Conservation (phyloP, 2,329 filamentous ascomycete genomes). For the Verticillium longisporum region DNA sequence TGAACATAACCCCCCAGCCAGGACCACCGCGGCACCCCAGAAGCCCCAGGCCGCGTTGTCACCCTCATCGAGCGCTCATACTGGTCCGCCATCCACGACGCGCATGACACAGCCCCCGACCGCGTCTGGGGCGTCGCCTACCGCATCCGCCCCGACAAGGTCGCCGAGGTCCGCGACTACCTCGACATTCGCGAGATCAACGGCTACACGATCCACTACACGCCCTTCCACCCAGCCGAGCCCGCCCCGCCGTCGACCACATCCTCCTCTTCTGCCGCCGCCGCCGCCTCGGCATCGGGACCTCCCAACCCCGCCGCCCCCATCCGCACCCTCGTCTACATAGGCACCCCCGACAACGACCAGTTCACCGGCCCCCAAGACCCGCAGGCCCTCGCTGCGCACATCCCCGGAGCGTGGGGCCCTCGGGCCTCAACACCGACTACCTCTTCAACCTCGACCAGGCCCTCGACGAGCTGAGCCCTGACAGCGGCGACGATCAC, state of each 20-base stretch:
- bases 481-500: constrained; percentile 76
- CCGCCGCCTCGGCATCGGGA: constrained; percentile 22
- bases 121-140: constrained; percentile 91
- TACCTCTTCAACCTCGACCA: constrained; percentile 78
- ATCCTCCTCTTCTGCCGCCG: constrained; percentile 13
- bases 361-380: constrained; percentile 87
- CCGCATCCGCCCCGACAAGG: constrained; percentile 66
- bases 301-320: constrained; percentile 45
- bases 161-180: constrained; percentile 77
- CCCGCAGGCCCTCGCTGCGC: constrained; percentile 67
- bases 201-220: constrained; percentile 90
- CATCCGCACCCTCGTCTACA: constrained; percentile 71
- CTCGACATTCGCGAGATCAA: constrained; percentile 97
- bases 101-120: constrained; percentile 53
- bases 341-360: constrained; percentile 85
- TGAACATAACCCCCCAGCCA: constrained; percentile 47
- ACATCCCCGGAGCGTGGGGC: constrained; percentile 71
- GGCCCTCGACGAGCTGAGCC: constrained; percentile 65
- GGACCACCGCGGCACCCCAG: constrained; percentile 89
- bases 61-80: constrained; percentile 81
- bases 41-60: constrained; percentile 82
- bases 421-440: constrained; percentile 84
- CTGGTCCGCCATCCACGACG: constrained; percentile 72
- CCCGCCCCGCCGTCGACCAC: constrained; percentile 7
- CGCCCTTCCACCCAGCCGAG: constrained; percentile 66